phyloP scores from a whole-genome alignment of 305 asterid genomes.

The Rubia balearica region DNA sequence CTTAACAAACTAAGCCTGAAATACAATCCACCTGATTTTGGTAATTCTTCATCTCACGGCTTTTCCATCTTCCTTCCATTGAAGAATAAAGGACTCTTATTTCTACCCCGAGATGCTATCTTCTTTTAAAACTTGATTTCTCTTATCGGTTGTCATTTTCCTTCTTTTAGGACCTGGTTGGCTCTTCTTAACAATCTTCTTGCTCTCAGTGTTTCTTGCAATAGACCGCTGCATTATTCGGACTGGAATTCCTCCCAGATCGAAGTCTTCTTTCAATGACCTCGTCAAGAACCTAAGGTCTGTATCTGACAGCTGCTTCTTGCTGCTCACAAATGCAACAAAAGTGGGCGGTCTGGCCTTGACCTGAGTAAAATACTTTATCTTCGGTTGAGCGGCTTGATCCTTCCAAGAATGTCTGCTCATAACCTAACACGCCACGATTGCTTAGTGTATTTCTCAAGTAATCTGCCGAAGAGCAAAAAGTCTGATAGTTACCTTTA shows the following conservation, averaged over 20 bases:
- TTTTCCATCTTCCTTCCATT: background rate
- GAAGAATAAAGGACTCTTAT: background rate
- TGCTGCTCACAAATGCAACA: constrained; percentile 78
- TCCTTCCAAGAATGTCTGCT: constrained; percentile 97
- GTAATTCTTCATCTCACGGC: background rate
- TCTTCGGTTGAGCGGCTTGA: constrained; percentile 82
- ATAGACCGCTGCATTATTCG: constrained; percentile 67
- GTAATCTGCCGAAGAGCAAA: background rate
- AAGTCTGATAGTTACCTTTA: constrained; percentile 41
- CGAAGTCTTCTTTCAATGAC: constrained; percentile 86
- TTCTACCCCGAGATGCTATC: constrained; percentile 19
- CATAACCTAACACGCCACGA: constrained; percentile 52
- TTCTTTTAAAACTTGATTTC: constrained; percentile 32
- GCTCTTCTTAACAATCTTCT: constrained; percentile 29
- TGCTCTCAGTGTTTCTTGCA: constrained; percentile 27
- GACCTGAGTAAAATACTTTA: constrained; percentile 89
- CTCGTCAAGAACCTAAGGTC: constrained; percentile 75
- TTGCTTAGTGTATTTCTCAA: background rate
- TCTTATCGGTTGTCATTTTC: constrained; percentile 53
- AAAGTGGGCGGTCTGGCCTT: constrained; percentile 95
- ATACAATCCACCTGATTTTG: background rate
- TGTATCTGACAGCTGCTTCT: constrained; percentile 55
- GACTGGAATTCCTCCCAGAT: constrained; percentile 85
- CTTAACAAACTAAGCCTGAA: background rate
- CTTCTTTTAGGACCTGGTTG: constrained; percentile 24